A percentile compares a stretch with the other conserved stretches of the same genome.
These are phyloP conservation scores for Leptographium galeiforme DNA, from an alignment of 2,329 filamentous ascomycete genomes.

Conservation along the genomic window DNA sequence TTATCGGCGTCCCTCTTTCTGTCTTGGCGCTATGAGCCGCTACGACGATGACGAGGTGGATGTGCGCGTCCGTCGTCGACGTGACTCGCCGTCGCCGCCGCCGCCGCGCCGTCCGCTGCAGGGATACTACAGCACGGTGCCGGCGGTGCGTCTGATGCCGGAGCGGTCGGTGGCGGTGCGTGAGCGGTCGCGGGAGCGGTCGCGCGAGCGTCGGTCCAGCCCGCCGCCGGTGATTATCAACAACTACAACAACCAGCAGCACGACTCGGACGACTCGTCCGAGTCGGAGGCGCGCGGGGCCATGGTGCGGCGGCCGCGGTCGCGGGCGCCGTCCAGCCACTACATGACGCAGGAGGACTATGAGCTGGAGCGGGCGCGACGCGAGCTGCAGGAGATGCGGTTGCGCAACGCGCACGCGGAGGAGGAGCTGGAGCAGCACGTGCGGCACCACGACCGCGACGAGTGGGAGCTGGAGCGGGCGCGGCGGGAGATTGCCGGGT, in stretches of 20 bases:
- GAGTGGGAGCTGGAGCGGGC: constrained; percentile 23
- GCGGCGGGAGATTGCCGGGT: constrained; percentile 27
- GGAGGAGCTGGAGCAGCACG: constrained; percentile 33
- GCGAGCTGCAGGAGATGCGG: constrained; percentile 31
- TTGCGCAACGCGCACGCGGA: constrained; percentile 26
- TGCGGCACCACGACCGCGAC: constrained; percentile 34
- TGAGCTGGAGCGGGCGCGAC: constrained; percentile 22
- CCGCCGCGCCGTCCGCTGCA: constrained; percentile 15
- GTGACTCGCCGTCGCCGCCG: constrained; percentile 16
- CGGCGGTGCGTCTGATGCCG: constrained; percentile 27
- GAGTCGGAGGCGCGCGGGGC: constrained; percentile 15
- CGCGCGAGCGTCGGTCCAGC: constrained; percentile 31
- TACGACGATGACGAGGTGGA: constrained; percentile 42
- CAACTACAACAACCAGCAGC: constrained; percentile 31
- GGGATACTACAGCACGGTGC: constrained; percentile 27
- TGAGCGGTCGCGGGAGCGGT: constrained; percentile 16
- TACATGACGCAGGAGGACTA: constrained; percentile 29
- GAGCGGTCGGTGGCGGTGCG: constrained; percentile 32
- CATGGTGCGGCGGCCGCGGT: constrained; percentile 15
- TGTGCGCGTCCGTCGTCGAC: constrained; percentile 31
- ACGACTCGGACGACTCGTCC: constrained; percentile 23
- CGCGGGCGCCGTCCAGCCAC: constrained; percentile 12
- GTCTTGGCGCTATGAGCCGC: constrained; percentile 12
- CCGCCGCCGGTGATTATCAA: constrained; percentile 43
- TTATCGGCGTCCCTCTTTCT: background rate